Evolutionary conservation across 331 rosid species (phyloP), one percentile per base, ranked within the genome.

Genomic region (Prunus yedoensis): DNA sequence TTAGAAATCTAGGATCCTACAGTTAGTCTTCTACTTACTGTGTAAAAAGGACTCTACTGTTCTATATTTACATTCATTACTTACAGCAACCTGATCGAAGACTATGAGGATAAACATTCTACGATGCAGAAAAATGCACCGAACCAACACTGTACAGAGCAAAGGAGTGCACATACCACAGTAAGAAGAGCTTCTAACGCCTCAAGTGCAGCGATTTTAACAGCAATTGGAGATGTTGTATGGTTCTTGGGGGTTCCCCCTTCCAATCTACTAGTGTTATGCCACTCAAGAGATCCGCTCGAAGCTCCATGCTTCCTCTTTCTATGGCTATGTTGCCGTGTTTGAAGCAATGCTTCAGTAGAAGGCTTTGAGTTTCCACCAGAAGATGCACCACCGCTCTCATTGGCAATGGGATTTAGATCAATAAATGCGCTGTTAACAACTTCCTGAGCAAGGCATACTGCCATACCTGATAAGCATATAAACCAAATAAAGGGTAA

Each of bases 181-280:
- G 84, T 89, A 54, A 90, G 67, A 77, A 92, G 94, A 63, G 92
- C 85, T 84, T 92, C 96, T 58, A 95, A 83, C 30, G 97, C 85
- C 82, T 89, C 91, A 28, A 95, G 90, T 67, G 96, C 97, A 50
- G 99, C 99, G 76, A 90, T 86, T 87, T 85, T 83, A 80, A 92
- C 70, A 60, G 88, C 76, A 70, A 90, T 79, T 70, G 91, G 88
- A 68, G 86, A 74, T 15, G 47, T 47, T 6, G 62, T 17, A 54
- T 10, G 32, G 71, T 62, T 81, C 74, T 89, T 82, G 45, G 75
- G 66, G 58, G 75, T 77, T 70, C 70, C 86, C 27, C 61, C 81
- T 21, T 78, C 83, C 64, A 80, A 80, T 81, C 61, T 81, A 74
- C 81, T 73, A 46, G 78, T 51, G 43, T 79, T 78, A 20, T 25